Percentiles rank a stretch among this genome's conserved stretches.
Conservation (phyloP, 2,329 filamentous ascomycete species). For the Fusarium hainanense region DNA sequence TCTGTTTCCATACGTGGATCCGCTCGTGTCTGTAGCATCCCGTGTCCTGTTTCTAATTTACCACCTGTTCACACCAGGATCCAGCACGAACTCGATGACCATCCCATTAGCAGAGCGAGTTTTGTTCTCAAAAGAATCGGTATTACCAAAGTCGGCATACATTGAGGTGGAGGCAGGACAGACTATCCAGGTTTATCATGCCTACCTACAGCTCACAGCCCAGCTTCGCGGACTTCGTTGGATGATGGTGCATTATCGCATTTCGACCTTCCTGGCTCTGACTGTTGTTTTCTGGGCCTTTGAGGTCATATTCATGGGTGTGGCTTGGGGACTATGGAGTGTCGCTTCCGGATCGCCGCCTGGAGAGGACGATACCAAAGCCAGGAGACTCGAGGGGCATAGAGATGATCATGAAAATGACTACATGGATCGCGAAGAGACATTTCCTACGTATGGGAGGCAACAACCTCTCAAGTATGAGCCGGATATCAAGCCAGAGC, state of each 20-base stretch:
- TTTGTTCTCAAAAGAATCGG: slow-evolving; percentile 63
- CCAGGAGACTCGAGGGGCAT: slow-evolving; percentile 14
- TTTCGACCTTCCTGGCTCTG: slow-evolving; percentile 75
- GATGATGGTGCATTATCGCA: slow-evolving; percentile 86
- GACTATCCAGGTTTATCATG: slow-evolving; percentile 80
- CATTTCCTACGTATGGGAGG: slow-evolving; percentile 57
- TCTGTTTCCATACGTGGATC: slow-evolving; percentile 82
- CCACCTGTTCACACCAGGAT: slow-evolving; percentile 73
- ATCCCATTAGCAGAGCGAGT: slow-evolving; percentile 80
- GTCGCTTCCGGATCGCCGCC: slow-evolving; percentile 48
- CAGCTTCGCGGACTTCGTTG: slow-evolving; percentile 80
- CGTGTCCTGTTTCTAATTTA: slow-evolving; percentile 73
- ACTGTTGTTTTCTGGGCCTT: slow-evolving; percentile 79
- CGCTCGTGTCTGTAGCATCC: slow-evolving; percentile 70
- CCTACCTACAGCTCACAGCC: slow-evolving; percentile 75
- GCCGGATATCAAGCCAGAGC: slow-evolving; percentile 52
- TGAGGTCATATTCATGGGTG: slow-evolving; percentile 74
- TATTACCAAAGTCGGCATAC: slow-evolving; percentile 59
- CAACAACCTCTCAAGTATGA: slow-evolving; percentile 57
- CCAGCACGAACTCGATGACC: slow-evolving; percentile 71
- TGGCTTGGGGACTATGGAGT: slow-evolving; percentile 71
- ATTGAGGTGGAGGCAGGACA: slow-evolving; percentile 76
- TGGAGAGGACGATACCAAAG: slow-evolving; percentile 13
- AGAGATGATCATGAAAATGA: slow-evolving; percentile 47
- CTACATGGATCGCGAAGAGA: slow-evolving; percentile 57